Conservation (phyloP, 306 rosid genomes). For the Cucumis cinereus region DNA sequence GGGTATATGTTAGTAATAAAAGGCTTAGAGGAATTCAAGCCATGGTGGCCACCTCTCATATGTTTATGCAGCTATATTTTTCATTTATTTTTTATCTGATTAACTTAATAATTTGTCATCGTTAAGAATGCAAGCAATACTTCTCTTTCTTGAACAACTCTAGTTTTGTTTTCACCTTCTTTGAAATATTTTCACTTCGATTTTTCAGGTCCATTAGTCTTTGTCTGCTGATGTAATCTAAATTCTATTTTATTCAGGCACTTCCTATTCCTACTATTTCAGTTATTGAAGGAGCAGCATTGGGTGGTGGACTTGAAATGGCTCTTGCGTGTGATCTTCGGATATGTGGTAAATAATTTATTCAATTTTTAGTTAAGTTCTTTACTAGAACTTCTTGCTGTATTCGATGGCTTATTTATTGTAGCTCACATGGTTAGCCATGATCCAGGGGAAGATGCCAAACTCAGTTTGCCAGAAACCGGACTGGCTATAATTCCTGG, state of each 20-base stretch:
- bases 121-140: neutral
- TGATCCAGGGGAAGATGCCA: constrained; percentile 56
- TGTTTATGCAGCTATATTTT: neutral
- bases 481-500: constrained; percentile 98
- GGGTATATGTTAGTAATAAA: neutral
- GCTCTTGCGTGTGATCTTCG: constrained; percentile 92
- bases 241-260: constrained; percentile 30
- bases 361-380: neutral
- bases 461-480: constrained; percentile 87
- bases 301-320: constrained; percentile 98
- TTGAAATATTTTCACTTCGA: neutral
- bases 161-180: neutral
- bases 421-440: constrained; percentile 12
- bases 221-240: constrained; percentile 11
- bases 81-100: neutral
- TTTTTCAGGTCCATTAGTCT: neutral
- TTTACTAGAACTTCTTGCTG: constrained; percentile 9
- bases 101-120: neutral
- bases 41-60: neutral
- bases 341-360: constrained; percentile 56
- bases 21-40: neutral
- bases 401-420: constrained; percentile 5
- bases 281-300: constrained; percentile 81
- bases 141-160: neutral
- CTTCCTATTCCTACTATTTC: constrained; percentile 72